These are phyloP conservation scores for Letharia lupina DNA, from an alignment of 495 filamentous ascomycete genomes.

Conservation along the genomic window DNA sequence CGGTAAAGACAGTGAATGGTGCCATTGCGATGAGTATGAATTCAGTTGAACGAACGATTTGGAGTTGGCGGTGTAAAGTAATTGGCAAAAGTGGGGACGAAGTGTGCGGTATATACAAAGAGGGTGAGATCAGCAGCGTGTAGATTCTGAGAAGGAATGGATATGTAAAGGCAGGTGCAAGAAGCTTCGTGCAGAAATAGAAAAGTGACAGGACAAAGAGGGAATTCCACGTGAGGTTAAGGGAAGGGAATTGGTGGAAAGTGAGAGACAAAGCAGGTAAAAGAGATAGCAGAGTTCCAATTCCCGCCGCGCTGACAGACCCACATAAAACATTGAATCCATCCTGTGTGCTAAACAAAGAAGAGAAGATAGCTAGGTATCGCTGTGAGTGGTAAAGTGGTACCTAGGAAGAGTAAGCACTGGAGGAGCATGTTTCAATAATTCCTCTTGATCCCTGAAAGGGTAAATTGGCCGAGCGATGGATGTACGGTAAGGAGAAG, in stretches of 20 bases:
- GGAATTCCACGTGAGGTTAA: not conserved
- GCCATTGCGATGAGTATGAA: constrained; percentile 7
- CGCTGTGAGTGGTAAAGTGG: too few relatives aligned
- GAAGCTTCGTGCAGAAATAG: not conserved
- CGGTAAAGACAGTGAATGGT: constrained; percentile 5
- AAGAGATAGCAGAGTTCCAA: not conserved
- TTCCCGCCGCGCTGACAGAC: not conserved
- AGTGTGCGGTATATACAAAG: not conserved
- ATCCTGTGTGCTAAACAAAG: too few relatives aligned
- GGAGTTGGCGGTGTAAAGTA: not conserved
- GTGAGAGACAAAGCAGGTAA: not conserved
- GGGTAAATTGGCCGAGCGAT: not conserved
- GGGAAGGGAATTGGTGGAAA: not conserved
- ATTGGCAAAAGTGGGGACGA: not conserved
- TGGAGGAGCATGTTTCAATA: too few relatives aligned
- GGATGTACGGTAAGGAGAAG: too few relatives aligned
- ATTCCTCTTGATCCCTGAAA: too few relatives aligned
- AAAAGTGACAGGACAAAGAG: not conserved
- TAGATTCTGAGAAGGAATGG: not conserved
- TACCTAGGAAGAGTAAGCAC: too few relatives aligned
- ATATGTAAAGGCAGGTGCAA: not conserved
- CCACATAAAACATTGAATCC: not conserved
- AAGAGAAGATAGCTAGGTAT: not conserved
- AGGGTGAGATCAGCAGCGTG: constrained; percentile 6
- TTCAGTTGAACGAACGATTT: not conserved